Percentiles rank a stretch among this genome's conserved stretches.
Evolutionary conservation across 2,329 filamentous ascomycete species (phyloP).

Genomic region (Epichloe baconii): DNA sequence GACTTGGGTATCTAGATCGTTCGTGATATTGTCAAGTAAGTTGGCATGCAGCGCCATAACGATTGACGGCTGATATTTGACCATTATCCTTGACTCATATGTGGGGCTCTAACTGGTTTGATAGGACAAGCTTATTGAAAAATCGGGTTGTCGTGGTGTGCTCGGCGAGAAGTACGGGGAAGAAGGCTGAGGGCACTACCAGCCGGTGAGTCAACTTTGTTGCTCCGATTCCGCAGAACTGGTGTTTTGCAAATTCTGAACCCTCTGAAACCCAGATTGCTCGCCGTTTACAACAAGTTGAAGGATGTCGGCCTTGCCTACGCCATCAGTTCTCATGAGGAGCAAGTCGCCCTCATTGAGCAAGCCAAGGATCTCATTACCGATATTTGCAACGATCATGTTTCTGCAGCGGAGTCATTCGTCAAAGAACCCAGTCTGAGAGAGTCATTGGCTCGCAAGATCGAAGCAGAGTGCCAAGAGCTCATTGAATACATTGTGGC

Average conservation of each 20-base stretch:
- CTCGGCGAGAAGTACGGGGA: conserved; percentile 86
- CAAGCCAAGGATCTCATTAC: conserved; percentile 64
- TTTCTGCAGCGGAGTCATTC: conserved; percentile 53
- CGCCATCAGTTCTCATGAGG: conserved; percentile 36
- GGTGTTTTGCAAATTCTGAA: neutral
- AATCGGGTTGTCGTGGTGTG: conserved; percentile 85
- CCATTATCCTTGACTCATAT: neutral
- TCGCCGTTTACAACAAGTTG: conserved; percentile 47
- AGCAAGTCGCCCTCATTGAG: conserved; percentile 40
- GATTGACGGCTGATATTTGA: neutral
- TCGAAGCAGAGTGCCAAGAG: conserved; percentile 68
- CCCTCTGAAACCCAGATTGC: conserved; percentile 26
- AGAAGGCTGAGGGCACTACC: conserved; percentile 89
- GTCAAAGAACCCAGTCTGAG: conserved; percentile 44
- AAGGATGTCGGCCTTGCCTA: conserved; percentile 34
- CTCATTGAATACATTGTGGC: conserved; percentile 61
- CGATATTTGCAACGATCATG: conserved; percentile 72
- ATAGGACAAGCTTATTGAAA: conserved; percentile 38
- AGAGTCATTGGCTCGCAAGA: conserved; percentile 47
- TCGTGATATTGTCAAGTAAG: conserved; percentile 29
- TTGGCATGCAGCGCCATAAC: neutral
- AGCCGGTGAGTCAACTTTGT: conserved; percentile 59
- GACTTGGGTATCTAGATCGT: conserved; percentile 22
- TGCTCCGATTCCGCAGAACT: neutral
- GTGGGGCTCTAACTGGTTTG: neutral